Evolutionary conservation across 371 early-diverging fungal genomes (phyloP), one percentile per base, ranked within the genome.

Genomic region (Apophysomyces sp.): DNA sequence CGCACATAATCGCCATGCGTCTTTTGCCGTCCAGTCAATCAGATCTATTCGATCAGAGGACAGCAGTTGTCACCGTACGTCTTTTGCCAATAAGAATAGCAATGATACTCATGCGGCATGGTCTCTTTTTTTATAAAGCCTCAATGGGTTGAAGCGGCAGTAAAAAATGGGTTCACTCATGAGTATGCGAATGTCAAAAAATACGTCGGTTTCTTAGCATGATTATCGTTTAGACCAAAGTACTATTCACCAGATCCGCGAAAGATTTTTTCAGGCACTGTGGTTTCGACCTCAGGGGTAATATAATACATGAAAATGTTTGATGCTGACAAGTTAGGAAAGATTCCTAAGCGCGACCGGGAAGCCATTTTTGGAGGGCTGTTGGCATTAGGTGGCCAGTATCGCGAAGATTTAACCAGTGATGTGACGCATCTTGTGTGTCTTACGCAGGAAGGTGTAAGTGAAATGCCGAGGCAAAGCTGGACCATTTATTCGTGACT

Each of bases 341-440:
- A 78, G 65, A 58, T 89, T n/a, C 74, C 86, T 2, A 39, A 52
- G 51, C 54, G 60, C 52, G 89, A 90, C 58, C 58, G 71, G 4
- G 68, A 80, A 6, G 49, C 63, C 2, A 70, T 92, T 15, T 74
- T 68, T 36, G 82, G 76, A 13, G 82, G 79, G 15, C 68, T 87
- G 0, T 53, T 70, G 29, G 76, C 77, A 3, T 77, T 80, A 55
- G 91, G 92, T 3, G 92, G 90, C 13, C 73, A 81, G 30, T 84
- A 68, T 30, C 63, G 84, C 1, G 27, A 67, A 9, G 67, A 62
- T 4, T 52, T 87, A 7, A 63, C 73, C 0, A 13, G 58, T 5
- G 87, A 86, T 30, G 76, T 87, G 0, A 92, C 91, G 1, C 89
- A 89, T 63, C 41, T 90, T 28, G 65, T 90, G 8, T 72, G 83